phyloP scores from a whole-genome alignment of 768 basidiomycete genomes.

The Mycena amicta region DNA sequence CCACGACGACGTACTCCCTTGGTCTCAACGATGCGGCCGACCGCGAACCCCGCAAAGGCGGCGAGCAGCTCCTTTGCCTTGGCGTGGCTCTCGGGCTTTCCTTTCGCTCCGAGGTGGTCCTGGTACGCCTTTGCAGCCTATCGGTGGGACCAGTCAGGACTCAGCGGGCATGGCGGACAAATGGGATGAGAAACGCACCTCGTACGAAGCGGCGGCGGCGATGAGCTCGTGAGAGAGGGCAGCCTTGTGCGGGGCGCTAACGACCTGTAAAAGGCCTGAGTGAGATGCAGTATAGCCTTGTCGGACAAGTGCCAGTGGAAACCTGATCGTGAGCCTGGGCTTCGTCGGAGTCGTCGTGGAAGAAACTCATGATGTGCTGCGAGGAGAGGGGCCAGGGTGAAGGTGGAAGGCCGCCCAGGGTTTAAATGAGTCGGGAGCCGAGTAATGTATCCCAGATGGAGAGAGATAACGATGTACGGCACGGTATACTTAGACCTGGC shows the following conservation, averaged over 20 bases:
- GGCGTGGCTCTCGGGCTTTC: slow-evolving; percentile 40
- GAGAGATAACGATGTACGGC: too few species aligned
- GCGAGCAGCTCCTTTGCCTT: slow-evolving; percentile 50
- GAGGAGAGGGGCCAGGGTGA: too few species aligned
- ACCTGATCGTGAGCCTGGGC: neutral
- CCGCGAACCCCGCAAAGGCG: slow-evolving; percentile 41
- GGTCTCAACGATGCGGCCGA: slow-evolving; percentile 47
- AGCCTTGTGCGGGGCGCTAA: neutral
- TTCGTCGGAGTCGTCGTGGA: neutral
- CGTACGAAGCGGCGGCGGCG: neutral
- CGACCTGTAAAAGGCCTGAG: neutral
- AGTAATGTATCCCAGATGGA: too few species aligned
- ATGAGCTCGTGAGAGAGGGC: neutral
- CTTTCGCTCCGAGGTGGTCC: slow-evolving; percentile 41
- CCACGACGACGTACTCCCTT: slow-evolving; percentile 43
- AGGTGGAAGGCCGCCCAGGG: too few species aligned
- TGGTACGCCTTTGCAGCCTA: slow-evolving; percentile 55
- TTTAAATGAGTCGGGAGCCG: too few species aligned
- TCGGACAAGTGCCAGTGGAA: too few species aligned
- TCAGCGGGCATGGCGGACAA: neutral
- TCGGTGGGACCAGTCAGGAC: neutral
- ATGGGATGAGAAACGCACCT: neutral
- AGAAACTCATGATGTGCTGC: neutral
- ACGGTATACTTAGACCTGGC: too few species aligned
- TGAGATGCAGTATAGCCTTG: neutral